Evolutionary conservation across 345 rosid species (phyloP).

Genomic region (Litchi chinensis): DNA sequence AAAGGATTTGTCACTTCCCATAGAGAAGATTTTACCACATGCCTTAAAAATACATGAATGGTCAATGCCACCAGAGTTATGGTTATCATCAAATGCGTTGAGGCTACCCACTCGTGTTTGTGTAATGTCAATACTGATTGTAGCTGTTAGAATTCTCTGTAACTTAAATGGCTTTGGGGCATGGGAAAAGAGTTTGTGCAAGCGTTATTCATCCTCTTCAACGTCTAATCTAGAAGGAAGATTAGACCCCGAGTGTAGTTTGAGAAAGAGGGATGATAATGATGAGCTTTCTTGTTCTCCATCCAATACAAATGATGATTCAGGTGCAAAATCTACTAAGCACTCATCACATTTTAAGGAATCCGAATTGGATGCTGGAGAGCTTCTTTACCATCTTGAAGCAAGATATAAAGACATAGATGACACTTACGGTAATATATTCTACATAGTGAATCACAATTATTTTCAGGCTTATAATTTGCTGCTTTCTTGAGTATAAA

Average conservation of each 20-base stretch:
- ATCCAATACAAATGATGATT: constrained; percentile 27
- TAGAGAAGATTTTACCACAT: constrained; percentile 51
- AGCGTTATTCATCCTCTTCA: constrained; percentile 14
- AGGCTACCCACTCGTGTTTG: constrained; percentile 70
- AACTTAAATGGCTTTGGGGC: constrained; percentile 65
- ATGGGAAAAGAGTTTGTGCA: constrained; percentile 61
- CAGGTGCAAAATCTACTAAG: constrained; percentile 23
- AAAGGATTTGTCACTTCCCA: constrained; percentile 51
- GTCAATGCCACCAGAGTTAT: constrained; percentile 77
- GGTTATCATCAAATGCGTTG: constrained; percentile 60
- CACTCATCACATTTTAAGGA: constrained; percentile 27
- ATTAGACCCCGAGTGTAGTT: constrained; percentile 16
- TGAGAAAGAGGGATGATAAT: constrained; percentile 20
- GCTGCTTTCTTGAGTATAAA: not conserved
- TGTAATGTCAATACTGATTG: constrained; percentile 64
- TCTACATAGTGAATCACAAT: not conserved
- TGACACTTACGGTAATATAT: constrained; percentile 34
- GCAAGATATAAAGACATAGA: constrained; percentile 35
- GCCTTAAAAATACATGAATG: constrained; percentile 61
- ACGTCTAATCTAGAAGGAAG: constrained; percentile 18
- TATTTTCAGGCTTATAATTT: not conserved
- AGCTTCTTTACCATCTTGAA: constrained; percentile 57
- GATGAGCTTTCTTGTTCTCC: constrained; percentile 27
- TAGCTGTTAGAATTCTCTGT: constrained; percentile 57
- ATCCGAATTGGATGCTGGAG: constrained; percentile 38